Percentiles rank a stretch among this genome's conserved stretches.
Conservation (phyloP, 2,329 filamentous ascomycete species). For the Aspergillus japonicus region DNA sequence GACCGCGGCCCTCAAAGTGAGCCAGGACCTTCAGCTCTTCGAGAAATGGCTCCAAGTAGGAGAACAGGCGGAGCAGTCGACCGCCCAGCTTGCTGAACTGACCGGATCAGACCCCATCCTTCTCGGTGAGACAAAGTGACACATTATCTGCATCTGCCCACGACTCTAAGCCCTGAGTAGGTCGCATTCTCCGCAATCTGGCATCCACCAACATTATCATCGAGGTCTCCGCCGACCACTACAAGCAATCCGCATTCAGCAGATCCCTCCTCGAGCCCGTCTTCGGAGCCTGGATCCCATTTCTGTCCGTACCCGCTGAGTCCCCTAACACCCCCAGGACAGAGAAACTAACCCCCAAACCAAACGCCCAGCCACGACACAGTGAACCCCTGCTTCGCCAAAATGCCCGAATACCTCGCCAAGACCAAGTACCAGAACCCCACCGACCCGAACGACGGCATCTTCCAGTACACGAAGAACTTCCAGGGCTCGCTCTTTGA, state of each 20-base stretch:
- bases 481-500: not conserved
- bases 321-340: not conserved
- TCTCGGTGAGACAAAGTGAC: not conserved
- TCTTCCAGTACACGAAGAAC: conserved; percentile 6
- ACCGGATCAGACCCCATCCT: not conserved
- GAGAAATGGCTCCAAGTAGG: conserved; percentile 4
- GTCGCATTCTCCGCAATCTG: conserved; percentile 6
- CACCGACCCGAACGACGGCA: not conserved
- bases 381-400: not conserved
- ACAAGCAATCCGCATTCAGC: not conserved
- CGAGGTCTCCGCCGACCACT: not conserved
- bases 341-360: not conserved
- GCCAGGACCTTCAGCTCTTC: conserved; percentile 1
- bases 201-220: not conserved
- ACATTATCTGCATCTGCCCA: not conserved
- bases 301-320: not conserved
- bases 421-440: conserved; percentile 1
- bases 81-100: not conserved
- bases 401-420: not conserved
- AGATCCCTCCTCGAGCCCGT: conserved; percentile 1
- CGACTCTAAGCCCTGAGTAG: not conserved
- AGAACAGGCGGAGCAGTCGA: not conserved
- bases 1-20: not conserved
- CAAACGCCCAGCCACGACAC: not conserved
- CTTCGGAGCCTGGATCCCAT: conserved; percentile 4